phyloP scores from a whole-genome alignment of 352 stramenopile species.

The Lagenidium giganteum region DNA sequence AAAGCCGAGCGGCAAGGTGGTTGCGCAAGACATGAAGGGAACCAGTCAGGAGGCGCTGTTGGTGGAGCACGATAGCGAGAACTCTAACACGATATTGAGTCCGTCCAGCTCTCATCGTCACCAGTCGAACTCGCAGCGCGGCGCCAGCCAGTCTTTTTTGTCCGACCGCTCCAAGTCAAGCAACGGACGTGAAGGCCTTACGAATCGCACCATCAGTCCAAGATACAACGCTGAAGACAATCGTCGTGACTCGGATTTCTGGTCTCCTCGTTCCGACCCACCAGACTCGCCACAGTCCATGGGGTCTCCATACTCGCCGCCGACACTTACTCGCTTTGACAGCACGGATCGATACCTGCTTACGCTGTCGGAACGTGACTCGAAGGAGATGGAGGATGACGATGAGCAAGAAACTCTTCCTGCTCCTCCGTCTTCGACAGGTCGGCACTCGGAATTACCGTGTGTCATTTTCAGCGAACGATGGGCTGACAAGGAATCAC shows the following conservation, averaged over 20 bases:
- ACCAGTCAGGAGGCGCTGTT: constrained; percentile 33
- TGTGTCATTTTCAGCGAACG: constrained; percentile 93
- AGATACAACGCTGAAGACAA: constrained; percentile 13
- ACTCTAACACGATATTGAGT: no score
- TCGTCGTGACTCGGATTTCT: constrained; percentile 13
- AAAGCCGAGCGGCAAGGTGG: constrained; percentile 22
- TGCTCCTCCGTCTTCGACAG: constrained; percentile 8
- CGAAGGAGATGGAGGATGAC: constrained; percentile 52
- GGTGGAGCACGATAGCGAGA: background rate
- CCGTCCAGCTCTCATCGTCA: no score
- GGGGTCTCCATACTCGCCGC: constrained; percentile 49
- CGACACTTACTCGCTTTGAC: constrained; percentile 54
- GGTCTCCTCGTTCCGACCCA: constrained; percentile 60
- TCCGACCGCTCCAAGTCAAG: no score
- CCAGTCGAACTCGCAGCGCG: no score
- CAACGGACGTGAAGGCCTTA: no score
- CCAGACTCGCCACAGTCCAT: constrained; percentile 48
- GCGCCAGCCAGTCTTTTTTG: no score
- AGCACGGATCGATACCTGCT: constrained; percentile 73
- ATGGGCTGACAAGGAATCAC: constrained; percentile 92
- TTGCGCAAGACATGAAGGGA: constrained; percentile 1
- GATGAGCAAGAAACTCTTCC: constrained; percentile 25
- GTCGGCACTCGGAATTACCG: constrained; percentile 28
- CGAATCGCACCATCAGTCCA: no score
- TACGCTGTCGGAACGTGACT: constrained; percentile 66